These are phyloP conservation scores for Cytospora chrysosperma DNA, from an alignment of 2,329 filamentous ascomycete genomes.

Conservation along the genomic window DNA sequence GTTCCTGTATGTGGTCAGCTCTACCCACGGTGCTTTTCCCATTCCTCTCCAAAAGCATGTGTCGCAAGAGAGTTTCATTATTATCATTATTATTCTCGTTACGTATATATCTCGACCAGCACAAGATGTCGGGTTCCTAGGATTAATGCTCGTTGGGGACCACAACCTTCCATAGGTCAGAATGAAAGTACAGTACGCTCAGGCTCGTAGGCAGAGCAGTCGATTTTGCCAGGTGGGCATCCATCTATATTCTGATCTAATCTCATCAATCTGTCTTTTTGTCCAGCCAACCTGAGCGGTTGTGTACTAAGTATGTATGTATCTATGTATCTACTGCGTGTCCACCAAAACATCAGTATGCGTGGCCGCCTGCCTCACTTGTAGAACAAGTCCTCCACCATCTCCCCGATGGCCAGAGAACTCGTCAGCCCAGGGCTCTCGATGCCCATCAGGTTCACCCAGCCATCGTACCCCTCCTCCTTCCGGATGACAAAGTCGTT, in stretches of 20 bases:
- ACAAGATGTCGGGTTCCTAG: neutral
- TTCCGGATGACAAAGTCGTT: constrained; percentile 79
- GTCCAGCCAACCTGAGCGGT: too few relatives aligned
- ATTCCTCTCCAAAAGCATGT: neutral
- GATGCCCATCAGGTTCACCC: constrained; percentile 88
- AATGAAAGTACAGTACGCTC: neutral
- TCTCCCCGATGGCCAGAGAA: constrained; percentile 78
- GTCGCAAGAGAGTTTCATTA: too few relatives aligned
- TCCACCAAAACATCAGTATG: neutral
- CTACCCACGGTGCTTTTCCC: neutral
- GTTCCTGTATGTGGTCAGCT: neutral
- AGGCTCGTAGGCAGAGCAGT: neutral
- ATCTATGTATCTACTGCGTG: neutral
- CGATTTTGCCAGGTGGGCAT: neutral
- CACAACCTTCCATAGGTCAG: neutral
- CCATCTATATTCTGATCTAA: too few relatives aligned
- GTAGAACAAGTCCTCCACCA: constrained; percentile 59
- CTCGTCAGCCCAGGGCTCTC: constrained; percentile 92
- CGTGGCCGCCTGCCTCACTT: constrained; percentile 26
- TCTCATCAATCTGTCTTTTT: neutral
- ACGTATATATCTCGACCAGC: neutral
- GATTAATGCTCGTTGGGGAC: neutral
- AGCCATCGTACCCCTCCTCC: constrained; percentile 77
- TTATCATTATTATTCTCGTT: neutral
- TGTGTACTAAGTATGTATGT: too few relatives aligned